These are phyloP conservation scores for Abrus precatorius DNA, from an alignment of 306 rosid species.

Conservation along the genomic window DNA sequence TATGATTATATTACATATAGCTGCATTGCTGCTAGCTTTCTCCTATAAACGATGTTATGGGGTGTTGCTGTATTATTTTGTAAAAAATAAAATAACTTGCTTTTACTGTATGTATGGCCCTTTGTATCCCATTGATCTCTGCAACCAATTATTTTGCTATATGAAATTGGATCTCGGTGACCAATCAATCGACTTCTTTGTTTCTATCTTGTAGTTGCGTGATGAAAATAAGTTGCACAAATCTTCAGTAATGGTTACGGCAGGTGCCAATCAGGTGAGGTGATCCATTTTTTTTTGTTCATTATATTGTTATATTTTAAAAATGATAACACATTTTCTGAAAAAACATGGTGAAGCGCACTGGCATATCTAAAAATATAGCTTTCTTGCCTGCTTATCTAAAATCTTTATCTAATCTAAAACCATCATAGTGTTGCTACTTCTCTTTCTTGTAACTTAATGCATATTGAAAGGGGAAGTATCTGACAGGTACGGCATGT, in stretches of 20 bases:
- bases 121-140: background rate
- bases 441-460: slow-evolving; percentile 11
- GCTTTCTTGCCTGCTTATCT: background rate
- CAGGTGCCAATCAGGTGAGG: slow-evolving; percentile 99
- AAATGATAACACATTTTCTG: slow-evolving; percentile 16
- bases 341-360: background rate
- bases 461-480: background rate
- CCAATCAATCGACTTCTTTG: slow-evolving; percentile 15
- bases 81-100: background rate
- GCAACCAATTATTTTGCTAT: background rate
- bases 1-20: background rate
- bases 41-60: background rate
- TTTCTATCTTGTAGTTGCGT: slow-evolving; percentile 67
- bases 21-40: background rate
- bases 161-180: slow-evolving; percentile 8
- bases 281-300: slow-evolving; percentile 8
- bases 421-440: slow-evolving; percentile 18
- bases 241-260: slow-evolving; percentile 97
- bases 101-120: background rate
- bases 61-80: background rate
- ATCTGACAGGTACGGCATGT: background rate
- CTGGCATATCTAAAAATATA: slow-evolving; percentile 18
- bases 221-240: slow-evolving; percentile 80
- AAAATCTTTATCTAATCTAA: background rate
- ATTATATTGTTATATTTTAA: slow-evolving; percentile 11